Base-by-base conservation (phyloP, 2,329 filamentous ascomycete genomes). In the Grosmannia huntii region DNA sequence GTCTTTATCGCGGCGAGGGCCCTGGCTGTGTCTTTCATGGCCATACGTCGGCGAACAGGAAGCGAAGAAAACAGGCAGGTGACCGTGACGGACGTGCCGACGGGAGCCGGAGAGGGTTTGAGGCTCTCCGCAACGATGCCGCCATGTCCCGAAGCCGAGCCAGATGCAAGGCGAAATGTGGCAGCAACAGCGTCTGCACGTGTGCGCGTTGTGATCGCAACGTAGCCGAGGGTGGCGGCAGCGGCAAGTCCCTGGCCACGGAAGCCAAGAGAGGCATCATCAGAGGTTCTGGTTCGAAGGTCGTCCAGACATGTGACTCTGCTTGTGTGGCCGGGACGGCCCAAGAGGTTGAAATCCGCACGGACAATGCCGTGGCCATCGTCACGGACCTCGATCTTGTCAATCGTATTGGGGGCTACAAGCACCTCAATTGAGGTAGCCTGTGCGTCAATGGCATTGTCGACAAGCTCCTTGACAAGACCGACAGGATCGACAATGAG, bases 381-480 rank as follows among this genome's bases (percentile, higher is more conserved):
- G 68, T 89, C 86, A 51, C 81, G 78, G 54, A 90, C 81, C 64
- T 87, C 81, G 44, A 92, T 79, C 57, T 76, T 79, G 68, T 87
- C 84, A 56, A 90, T 68, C 0, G 84, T 85, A 66, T 90, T 84
- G 49, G 76, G 65, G 4, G 85, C 80, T 16, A 90, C 74, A 31
- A 81, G 71, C 27, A 91, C 72, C 56, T 87, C 81, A 59, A 92
- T 74, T 2, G 77, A 78, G 2, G 79, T 85, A 14, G 87, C 86
- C 56, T 77, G 74, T 9, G 87, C 85, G 68, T 92, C 87, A 23
- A 91, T 77, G 50, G 86, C 78, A 68, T 92, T 91, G 64, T 91
- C 88, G 36, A 91, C 69, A 4, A 91, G 80, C 69, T 91, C 88
- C 66, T 91, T 91, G 64, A 90, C 79, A 2, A 89, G 71, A 12